Evolutionary conservation across 2,329 filamentous ascomycete species (phyloP).

Genomic region (Lanzia echinophila): DNA sequence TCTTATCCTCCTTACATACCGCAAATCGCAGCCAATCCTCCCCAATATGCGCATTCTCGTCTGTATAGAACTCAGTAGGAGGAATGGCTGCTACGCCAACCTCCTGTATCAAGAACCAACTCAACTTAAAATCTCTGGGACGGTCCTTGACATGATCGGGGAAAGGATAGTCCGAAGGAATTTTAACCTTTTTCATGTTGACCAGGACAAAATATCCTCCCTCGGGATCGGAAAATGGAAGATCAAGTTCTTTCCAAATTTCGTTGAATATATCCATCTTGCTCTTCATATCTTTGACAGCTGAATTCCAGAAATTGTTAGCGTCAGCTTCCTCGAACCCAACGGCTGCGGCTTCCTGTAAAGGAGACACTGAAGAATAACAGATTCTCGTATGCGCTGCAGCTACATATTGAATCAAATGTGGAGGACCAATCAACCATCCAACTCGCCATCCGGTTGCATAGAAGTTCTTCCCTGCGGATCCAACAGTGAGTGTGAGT

Average conservation of each 20-base stretch:
- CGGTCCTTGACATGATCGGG: constrained; percentile 79
- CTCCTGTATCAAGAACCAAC: constrained; percentile 96
- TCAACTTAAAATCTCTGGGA: constrained; percentile 87
- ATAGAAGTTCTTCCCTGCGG: constrained; percentile 97
- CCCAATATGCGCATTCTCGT: constrained; percentile 72
- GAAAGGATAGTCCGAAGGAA: constrained; percentile 81
- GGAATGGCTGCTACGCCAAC: constrained; percentile 93
- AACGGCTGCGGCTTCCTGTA: constrained; percentile 90
- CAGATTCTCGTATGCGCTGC: constrained; percentile 95
- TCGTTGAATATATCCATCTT: constrained; percentile 86
- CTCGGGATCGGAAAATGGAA: constrained; percentile 67
- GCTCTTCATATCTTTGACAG: constrained; percentile 77
- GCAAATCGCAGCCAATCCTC: constrained; percentile 94
- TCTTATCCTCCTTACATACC: constrained; percentile 88
- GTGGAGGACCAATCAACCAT: constrained; percentile 83
- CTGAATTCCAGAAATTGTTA: constrained; percentile 79
- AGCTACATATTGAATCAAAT: constrained; percentile 85
- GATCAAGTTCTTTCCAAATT: constrained; percentile 65
- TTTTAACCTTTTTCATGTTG: constrained; percentile 80
- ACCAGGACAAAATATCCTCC: constrained; percentile 96
- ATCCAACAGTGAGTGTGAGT: constrained; percentile 88
- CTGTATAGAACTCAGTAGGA: constrained; percentile 94
- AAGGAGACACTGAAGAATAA: constrained; percentile 85
- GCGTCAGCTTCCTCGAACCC: constrained; percentile 87
- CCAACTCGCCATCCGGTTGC: constrained; percentile 94